Percentiles rank a stretch among this genome's conserved stretches.
Evolutionary conservation across 345 rosid genomes (phyloP).

Genomic region (Acer negundo): DNA sequence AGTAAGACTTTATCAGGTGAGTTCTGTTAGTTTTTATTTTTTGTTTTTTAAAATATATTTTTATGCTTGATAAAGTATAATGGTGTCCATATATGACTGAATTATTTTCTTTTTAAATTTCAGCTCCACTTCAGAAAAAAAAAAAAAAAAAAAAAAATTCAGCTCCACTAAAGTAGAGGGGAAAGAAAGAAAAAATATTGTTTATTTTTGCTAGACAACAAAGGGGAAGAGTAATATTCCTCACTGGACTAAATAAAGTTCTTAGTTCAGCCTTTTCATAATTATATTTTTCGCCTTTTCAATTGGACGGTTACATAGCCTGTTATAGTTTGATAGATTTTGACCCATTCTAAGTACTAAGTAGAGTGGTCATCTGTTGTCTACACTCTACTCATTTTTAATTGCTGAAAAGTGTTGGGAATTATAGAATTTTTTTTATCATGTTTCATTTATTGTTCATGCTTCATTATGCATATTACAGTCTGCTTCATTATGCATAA

Average conservation of each 20-base stretch:
- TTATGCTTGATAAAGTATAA: not conserved
- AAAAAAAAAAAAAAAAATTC: not conserved
- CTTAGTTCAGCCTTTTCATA: not conserved
- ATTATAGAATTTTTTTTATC: not conserved
- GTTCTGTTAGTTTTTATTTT: not conserved
- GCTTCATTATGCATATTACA: not conserved
- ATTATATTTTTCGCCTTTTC: not conserved
- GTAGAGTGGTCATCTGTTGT: not conserved
- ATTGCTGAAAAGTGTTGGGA: not conserved
- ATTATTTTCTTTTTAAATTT: not conserved
- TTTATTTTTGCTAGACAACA: not conserved
- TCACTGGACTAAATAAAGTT: not conserved
- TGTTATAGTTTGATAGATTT: not conserved
- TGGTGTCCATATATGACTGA: not conserved
- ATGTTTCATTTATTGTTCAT: not conserved
- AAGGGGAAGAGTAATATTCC: slow-evolving; percentile 11
- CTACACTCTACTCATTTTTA: not conserved
- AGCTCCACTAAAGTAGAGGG: not conserved
- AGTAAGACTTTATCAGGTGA: slow-evolving; percentile 93
- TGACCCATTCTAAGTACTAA: no score
- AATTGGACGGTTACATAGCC: not conserved
- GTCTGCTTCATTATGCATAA: not conserved
- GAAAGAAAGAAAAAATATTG: not conserved
- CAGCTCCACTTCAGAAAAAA: not conserved
- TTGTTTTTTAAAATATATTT: not conserved